A percentile compares a stretch with the other conserved stretches of the same genome.
Conservation (phyloP, 192 early-diverging fungal species). For the Linnemannia elongata region DNA sequence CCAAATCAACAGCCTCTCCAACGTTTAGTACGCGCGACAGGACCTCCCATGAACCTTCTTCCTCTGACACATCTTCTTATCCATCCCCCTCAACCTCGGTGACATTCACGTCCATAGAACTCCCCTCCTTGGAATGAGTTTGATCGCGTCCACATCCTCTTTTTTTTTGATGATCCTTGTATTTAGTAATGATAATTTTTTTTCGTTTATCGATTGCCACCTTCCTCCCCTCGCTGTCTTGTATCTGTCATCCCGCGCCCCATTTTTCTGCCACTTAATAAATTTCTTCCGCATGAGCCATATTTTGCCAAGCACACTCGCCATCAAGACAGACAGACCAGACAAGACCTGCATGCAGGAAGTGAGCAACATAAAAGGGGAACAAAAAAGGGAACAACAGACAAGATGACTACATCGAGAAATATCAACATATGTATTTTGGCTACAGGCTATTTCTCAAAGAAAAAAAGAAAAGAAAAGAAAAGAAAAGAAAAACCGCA, state of each 20-base stretch:
- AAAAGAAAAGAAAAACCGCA: conserved; percentile 4
- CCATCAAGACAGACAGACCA: background rate
- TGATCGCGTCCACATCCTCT: background rate
- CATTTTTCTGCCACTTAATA: background rate
- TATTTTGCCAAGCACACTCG: background rate
- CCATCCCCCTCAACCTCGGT: background rate
- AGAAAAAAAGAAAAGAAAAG: conserved; percentile 4
- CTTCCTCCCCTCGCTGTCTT: background rate
- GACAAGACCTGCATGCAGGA: background rate
- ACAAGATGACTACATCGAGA: background rate
- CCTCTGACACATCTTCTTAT: background rate
- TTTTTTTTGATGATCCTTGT: background rate
- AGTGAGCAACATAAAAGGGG: background rate
- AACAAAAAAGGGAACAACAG: background rate
- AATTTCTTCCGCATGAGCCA: background rate
- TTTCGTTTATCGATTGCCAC: background rate
- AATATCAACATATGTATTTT: background rate
- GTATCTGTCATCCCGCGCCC: background rate
- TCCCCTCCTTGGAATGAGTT: background rate
- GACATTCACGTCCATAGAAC: background rate
- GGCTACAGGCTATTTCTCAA: background rate
- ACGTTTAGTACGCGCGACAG: background rate
- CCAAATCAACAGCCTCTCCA: background rate
- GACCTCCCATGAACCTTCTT: background rate
- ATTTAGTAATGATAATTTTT: background rate